Base-by-base conservation (phyloP, 2,329 filamentous ascomycete species). In the Microdochium trichocladiopsis region DNA sequence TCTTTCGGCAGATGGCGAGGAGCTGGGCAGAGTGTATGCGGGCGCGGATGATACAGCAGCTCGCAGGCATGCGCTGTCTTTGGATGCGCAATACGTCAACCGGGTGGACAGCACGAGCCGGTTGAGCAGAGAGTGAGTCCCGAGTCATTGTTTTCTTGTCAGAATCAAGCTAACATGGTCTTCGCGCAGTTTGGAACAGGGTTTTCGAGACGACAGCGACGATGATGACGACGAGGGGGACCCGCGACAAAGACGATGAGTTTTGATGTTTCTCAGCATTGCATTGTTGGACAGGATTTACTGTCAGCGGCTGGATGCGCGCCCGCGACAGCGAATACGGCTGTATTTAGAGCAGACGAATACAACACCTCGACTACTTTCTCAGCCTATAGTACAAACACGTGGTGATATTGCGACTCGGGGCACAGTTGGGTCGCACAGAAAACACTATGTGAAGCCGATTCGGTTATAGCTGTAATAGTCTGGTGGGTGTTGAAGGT, bases 201-300 rank as follows among this genome's bases (percentile, higher is more conserved):
- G 85, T 0, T 90, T 90, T 63, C 80, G 82, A 69, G 86, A 89
- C 65, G 84, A 88, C 59, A 88, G 86, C 63, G 83, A 86, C 52
- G 82, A 86, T 36, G 81, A 84, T 51, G 65, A 62, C 24, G 56
- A 61, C 14, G 54, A 59, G 18, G 41, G n/a, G 5, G 41, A 45
- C 22, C 50, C 56, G 48, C 55, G 51, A 8, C 54, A 50, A 47
- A 50, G 59, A 43, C 54, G 57, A 50, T 60, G 55, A 31, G 51
- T 55, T 31, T 22, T 28, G 47, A 12, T 36, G n/a, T 24, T 28
- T 49, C 12, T 8, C 14, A 23, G 16, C 18, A 18, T 23, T 6
- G 41, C 16, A 23, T 45, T n/a, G n/a, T n/a, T n/a, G n/a, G n/a
- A n/a, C n/a, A n/a, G n/a, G n/a, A n/a, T n/a, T n/a, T n/a, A n/a